A percentile compares a stretch with the other conserved stretches of the same genome.
These are phyloP conservation scores for Trametes sanguinea DNA, from an alignment of 768 basidiomycete species.

Conservation along the genomic window DNA sequence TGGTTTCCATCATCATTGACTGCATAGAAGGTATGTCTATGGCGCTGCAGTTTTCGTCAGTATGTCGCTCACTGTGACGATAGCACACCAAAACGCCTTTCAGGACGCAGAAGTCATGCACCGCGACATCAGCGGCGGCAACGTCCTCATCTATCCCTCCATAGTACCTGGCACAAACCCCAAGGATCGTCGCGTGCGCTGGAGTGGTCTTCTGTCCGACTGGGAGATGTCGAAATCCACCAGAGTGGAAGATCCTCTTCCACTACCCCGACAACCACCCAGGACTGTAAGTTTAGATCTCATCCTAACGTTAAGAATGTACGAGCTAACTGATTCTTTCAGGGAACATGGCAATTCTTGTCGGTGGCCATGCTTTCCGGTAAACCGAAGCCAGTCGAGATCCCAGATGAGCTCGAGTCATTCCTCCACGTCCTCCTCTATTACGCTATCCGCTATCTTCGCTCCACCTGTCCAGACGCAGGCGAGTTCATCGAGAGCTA, in stretches of 20 bases:
- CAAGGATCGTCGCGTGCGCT: background rate
- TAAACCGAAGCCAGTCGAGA: background rate
- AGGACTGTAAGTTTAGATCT: background rate
- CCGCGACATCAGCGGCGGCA: constrained; percentile 11
- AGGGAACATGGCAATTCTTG: constrained; percentile 27
- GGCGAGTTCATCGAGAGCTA: background rate
- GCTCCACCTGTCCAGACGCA: background rate
- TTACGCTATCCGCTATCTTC: constrained; percentile 1
- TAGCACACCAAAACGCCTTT: background rate
- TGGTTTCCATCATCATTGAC: background rate
- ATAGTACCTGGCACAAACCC: background rate
- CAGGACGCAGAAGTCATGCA: background rate
- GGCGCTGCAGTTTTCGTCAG: too few species aligned
- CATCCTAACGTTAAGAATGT: background rate
- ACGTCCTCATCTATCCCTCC: constrained; percentile 4
- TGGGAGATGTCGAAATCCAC: constrained; percentile 11
- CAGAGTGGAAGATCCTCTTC: background rate
- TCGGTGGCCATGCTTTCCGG: background rate
- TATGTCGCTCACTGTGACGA: background rate
- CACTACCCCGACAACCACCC: background rate
- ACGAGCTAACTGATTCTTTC: background rate
- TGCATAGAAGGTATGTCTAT: background rate
- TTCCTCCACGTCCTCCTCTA: constrained; percentile 20
- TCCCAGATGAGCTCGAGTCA: constrained; percentile 22
- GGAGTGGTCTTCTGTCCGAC: constrained; percentile 3